phyloP scores from a whole-genome alignment of 495 filamentous ascomycete species.

The Penicillium diatomitis region DNA sequence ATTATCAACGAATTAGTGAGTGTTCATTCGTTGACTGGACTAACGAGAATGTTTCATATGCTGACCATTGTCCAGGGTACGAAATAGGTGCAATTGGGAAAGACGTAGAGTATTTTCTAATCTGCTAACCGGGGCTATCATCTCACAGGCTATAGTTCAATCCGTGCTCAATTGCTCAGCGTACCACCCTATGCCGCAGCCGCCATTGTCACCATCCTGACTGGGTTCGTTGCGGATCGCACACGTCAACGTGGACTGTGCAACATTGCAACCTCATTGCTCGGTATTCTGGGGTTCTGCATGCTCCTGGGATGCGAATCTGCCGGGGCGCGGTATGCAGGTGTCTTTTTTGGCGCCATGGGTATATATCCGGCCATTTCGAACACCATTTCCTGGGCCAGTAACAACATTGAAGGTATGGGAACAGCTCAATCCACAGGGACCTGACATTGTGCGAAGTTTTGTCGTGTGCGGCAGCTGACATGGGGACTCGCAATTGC shows the following conservation, averaged over 20 bases:
- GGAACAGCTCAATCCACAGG: too few species aligned
- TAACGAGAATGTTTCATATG: too few species aligned
- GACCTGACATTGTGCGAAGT: too few species aligned
- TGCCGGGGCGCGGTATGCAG: slow-evolving; percentile 66
- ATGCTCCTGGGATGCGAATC: slow-evolving; percentile 60
- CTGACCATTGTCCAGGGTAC: slow-evolving; percentile 15
- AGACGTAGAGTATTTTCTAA: background rate
- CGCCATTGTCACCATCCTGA: slow-evolving; percentile 61
- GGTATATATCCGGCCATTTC: slow-evolving; percentile 89
- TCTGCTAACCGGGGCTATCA: background rate
- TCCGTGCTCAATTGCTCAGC: slow-evolving; percentile 68
- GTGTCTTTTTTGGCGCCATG: slow-evolving; percentile 74
- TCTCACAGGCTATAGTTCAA: slow-evolving; percentile 52
- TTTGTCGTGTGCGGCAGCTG: background rate
- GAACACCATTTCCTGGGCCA: slow-evolving; percentile 85
- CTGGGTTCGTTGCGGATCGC: slow-evolving; percentile 75
- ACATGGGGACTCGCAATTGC: background rate
- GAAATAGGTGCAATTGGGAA: background rate
- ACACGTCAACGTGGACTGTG: slow-evolving; percentile 69
- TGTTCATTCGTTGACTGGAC: background rate
- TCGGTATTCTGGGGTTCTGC: slow-evolving; percentile 70
- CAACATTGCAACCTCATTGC: slow-evolving; percentile 62
- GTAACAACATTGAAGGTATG: slow-evolving; percentile 75
- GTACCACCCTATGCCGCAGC: slow-evolving; percentile 88
- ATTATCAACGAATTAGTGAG: slow-evolving; percentile 58